Evolutionary conservation across 768 basidiomycete species (phyloP), one percentile per base, ranked within the genome.

Genomic region (Boletus vermiculosoides): DNA sequence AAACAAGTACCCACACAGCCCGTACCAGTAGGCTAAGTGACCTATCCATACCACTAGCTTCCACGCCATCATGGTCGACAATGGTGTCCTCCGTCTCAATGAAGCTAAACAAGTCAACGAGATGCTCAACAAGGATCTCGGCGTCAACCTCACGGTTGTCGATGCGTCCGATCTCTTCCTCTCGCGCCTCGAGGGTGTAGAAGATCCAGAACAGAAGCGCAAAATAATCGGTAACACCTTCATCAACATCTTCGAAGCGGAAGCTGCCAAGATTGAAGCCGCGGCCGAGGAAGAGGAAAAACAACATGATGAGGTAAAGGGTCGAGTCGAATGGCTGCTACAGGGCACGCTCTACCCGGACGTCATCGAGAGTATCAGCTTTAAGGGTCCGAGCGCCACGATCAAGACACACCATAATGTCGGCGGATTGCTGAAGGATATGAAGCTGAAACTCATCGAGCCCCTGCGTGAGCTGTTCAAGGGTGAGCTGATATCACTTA

Each of bases 391-490:
- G 0, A 93, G 90, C 62, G 97, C 97, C 39, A 98, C 96, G 11
- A 99, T 99, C 80, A 99, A 99, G 81, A 98, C 97, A 3, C 97
- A 99, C 72, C 97, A 98, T 73, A 99, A 99, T 63, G 97, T 98
- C 62, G 97, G 97, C 30, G 96, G 96, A 4, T 78, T 99, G 50
- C 80, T 98, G 58, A 91, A 90, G 69, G 89, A 98, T 74, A 99
- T 98, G 97, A 97, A 94, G 73, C 82, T 99, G 65, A 98, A 98
- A 78, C 81, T 99, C 49, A 98, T 99, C 63, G 97, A 99, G 76
- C 97, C 97, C 20, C 77, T 99, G 37, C 82, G 97, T 36, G 97
- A 98, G 77, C 80, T 99, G 18, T 99, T 99, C 85, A 98, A 99
- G 80, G 97, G 96, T 92, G 62, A 23, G 78, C 70, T 31, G 39